Base-by-base conservation (phyloP, 495 filamentous ascomycete species). In the Aspergillus leporis region DNA sequence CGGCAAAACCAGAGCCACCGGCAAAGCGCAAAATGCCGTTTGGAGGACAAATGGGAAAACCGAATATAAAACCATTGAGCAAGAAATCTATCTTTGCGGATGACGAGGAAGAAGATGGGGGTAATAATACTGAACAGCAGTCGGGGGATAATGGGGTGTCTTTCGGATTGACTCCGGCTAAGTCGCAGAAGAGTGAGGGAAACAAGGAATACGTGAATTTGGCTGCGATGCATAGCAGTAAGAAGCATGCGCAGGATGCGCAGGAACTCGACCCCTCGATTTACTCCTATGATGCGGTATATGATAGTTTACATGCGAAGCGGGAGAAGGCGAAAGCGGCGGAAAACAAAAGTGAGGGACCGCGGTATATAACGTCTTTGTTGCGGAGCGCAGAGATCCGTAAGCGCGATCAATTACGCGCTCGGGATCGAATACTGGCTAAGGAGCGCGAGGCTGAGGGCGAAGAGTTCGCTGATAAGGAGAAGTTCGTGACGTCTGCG, bases 401-500 rank as follows among this genome's bases (percentile, higher is more conserved):
- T 31, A 96, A 97, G 73, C 89, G 92, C 25, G 94, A 97, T 74
- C 85, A 90, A 50, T 77, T 90, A 34, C 86, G 95, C 9, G 94
- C 94, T 14, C 87, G 91, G 61, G 94, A 98, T 70, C 90, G 91
- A 67, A 79, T 91, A 70, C 77, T 98, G 30, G 87, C 90, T 63
- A 86, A 87, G 47, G 95, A 98, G 70, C 85, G 94, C 36, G 95
- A 93, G 62, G 89, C 87, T 0, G 94, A 98, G 73, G 94, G 94
- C 10, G 95, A 97, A 14, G 91, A 93, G 72, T 97, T 91, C 67
- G 89, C 85, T 0, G 95, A 94, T 60, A 98, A 97, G 73, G 95
- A 98, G 73, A 92, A 89, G 68, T 98, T 98, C 64, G 94, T 98
- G 31, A 98, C 94, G 0, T 85, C 85, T n/a, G 93, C 94, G 46